Evolutionary conservation across 805 yeast species (phyloP).

Genomic region (Dipodascus albidus): DNA sequence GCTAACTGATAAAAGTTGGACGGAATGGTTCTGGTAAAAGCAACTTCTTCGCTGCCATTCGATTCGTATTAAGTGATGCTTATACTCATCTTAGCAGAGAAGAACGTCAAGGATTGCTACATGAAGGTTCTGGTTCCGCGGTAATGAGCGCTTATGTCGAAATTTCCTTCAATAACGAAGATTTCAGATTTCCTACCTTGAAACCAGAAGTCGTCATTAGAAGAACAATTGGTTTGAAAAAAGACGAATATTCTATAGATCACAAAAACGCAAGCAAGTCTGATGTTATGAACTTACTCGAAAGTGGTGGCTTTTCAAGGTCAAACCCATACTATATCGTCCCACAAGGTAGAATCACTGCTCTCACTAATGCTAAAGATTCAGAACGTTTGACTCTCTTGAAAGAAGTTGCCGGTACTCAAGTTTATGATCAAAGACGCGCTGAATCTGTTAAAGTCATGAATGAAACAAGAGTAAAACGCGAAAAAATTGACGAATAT

Average conservation of each 20-base stretch:
- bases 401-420: constrained; percentile 93
- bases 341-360: constrained; percentile 89
- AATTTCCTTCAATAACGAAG: constrained; percentile 72
- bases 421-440: constrained; percentile 72
- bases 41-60: constrained; percentile 86
- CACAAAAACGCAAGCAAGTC: constrained; percentile 66
- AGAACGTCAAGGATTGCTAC: constrained; percentile 76
- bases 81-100: constrained; percentile 75
- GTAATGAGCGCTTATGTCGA: constrained; percentile 92
- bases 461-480: constrained; percentile 57
- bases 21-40: constrained; percentile 96
- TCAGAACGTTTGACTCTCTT: constrained; percentile 64
- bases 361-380: constrained; percentile 82
- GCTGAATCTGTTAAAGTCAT: constrained; percentile 72
- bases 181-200: constrained; percentile 59
- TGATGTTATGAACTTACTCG: constrained; percentile 71
- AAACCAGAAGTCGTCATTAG: constrained; percentile 62
- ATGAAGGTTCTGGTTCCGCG: constrained; percentile 69
- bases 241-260: constrained; percentile 83
- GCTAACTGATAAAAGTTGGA: constrained; percentile 35
- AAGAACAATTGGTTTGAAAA: constrained; percentile 86
- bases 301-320: constrained; percentile 84
- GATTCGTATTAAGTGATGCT: constrained; percentile 86
- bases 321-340: constrained; percentile 92
- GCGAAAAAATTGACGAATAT: constrained; percentile 63